Base-by-base conservation (phyloP, 495 filamentous ascomycete species). In the Penicillium daleae region DNA sequence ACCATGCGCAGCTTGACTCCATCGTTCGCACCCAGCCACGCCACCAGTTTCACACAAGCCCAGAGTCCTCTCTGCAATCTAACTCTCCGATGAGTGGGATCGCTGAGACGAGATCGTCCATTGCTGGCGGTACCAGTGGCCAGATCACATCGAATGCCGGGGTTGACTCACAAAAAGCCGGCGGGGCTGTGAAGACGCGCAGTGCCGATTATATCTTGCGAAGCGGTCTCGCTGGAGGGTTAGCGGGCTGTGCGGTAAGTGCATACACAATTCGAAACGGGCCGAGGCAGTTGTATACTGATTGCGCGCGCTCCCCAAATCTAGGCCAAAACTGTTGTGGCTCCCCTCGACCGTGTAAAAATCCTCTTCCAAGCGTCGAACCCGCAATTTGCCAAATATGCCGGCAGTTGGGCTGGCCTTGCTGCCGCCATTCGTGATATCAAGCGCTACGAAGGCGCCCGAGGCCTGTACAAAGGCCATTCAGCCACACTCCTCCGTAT, bases 301-400 rank as follows among this genome's bases (percentile, higher is more conserved):
- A 70, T 42, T 13, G 13, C 21, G 19, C 29, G 58, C 29, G 35
- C 61, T 53, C 15, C 4, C 4, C 21, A 17, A n/a, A 6, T 52
- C 49, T 60, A 97, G 92, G 95, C 91, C 65, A 99, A 99, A 83
- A 97, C 94, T 1, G 81, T 96, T 19, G 96, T 99, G 15, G 95
- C 91, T 27, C 95, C 95, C 35, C 91, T 99, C 57, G 95, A 99
- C 79, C 89, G 95, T 48, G 95, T 99, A 71, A 99, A 99, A 75
- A 99, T 99, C 72, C 89, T 99, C 54, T 98, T 99, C 80, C 95
- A 99, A 77, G 89, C 95, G 56, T 91, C 90, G 60, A 97, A 93
- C 71, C 95, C 95, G 5, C 89, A 96, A 66, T 99, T 96, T 73
- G 82, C 88, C 31, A 96, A 95, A 77, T 98, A 98, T 73, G 86